Evolutionary conservation across 805 yeast genomes (phyloP).

Genomic region (Ogataea trehaloabstinens): DNA sequence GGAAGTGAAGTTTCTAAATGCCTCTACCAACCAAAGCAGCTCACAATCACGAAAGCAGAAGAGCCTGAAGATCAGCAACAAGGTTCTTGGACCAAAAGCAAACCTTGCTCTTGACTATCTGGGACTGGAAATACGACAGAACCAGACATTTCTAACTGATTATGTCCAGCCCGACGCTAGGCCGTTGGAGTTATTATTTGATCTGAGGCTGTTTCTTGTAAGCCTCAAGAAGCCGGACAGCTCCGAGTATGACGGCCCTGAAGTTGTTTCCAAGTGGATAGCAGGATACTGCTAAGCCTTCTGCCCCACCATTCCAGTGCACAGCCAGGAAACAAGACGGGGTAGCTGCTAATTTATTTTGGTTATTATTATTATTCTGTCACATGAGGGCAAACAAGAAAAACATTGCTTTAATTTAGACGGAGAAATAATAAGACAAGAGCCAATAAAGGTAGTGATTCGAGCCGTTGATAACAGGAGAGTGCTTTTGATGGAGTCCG

Average conservation of each 20-base stretch:
- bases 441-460: too few species aligned
- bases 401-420: too few species aligned
- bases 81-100: slow-evolving; percentile 7
- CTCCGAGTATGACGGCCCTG: slow-evolving; percentile 12
- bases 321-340: not conserved
- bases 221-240: slow-evolving; percentile 15
- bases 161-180: slow-evolving; percentile 1
- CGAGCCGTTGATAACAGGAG: too few species aligned
- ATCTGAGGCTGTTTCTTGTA: slow-evolving; percentile 21
- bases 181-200: slow-evolving; percentile 18
- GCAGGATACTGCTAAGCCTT: slow-evolving; percentile 8
- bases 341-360: too few species aligned
- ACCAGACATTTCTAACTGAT: slow-evolving; percentile 1
- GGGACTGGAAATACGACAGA: slow-evolving; percentile 13
- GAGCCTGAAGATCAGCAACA: slow-evolving; percentile 7
- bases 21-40: slow-evolving; percentile 1
- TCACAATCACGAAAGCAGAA: not conserved
- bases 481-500: too few species aligned
- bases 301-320: too few species aligned
- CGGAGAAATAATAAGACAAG: too few species aligned
- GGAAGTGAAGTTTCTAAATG: slow-evolving; percentile 11
- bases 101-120: slow-evolving; percentile 18
- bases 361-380: too few species aligned
- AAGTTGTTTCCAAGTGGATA: slow-evolving; percentile 24
- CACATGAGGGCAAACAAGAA: too few species aligned